Evolutionary conservation across 2,329 filamentous ascomycete species (phyloP).

Genomic region (Colletotrichum ledebouriae): DNA sequence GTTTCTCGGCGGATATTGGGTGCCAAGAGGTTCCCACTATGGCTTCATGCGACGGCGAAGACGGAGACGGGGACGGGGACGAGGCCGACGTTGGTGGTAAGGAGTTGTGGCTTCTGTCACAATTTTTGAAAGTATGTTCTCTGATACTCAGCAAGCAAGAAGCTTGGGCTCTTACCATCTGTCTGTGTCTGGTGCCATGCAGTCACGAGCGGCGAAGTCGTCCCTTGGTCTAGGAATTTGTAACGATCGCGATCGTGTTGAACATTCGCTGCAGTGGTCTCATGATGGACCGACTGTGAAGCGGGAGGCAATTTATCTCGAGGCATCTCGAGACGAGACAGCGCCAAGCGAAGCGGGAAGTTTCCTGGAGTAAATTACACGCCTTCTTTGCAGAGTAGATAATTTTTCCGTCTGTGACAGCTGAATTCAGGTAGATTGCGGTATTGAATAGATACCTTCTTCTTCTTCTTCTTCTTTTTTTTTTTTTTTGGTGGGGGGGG

Average conservation of each 20-base stretch:
- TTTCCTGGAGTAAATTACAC: constrained; percentile 28
- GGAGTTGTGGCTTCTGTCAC: too few relatives aligned
- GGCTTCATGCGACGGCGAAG: background rate
- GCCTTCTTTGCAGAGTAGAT: background rate
- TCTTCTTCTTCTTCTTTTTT: too few relatives aligned
- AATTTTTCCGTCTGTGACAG: constrained; percentile 26
- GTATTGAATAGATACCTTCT: too few relatives aligned
- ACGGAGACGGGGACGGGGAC: background rate
- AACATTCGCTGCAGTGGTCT: background rate
- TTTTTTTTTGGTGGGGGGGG: too few relatives aligned
- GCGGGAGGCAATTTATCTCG: constrained; percentile 36
- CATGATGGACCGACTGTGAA: background rate
- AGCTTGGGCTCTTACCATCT: background rate
- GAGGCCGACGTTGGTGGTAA: background rate
- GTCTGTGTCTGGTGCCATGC: background rate
- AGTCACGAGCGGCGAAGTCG: constrained; percentile 8
- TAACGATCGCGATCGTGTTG: background rate
- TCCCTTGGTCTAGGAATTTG: background rate
- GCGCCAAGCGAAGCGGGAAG: constrained; percentile 5
- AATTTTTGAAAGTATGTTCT: background rate
- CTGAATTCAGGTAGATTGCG: constrained; percentile 27
- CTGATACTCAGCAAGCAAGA: background rate
- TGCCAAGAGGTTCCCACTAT: background rate
- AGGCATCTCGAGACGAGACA: constrained; percentile 31
- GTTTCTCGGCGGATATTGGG: background rate